Base-by-base conservation (phyloP, 495 filamentous ascomycete species). In the Penicillium subrubescens region DNA sequence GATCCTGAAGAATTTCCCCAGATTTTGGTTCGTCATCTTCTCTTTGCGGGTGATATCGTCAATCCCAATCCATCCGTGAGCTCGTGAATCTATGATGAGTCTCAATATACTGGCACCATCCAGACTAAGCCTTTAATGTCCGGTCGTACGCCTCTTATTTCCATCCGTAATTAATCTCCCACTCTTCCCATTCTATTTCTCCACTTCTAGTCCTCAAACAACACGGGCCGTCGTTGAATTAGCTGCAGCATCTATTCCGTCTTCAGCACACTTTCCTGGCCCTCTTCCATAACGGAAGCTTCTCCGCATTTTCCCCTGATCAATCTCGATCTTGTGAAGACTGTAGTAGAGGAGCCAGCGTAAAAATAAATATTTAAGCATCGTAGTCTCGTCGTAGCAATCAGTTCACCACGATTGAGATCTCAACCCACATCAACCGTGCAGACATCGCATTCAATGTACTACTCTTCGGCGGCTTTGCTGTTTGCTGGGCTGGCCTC, bases 401-500 rank as follows among this genome's bases (percentile, higher is more conserved):
- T 34, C 0, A 4, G 2, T 34, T 54, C 29, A 34, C 1, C 29
- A 34, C 15, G 51, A 54, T 31, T 31, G 44, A 48, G 11, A 23
- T 15, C 21, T 0, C 44, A 43, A 34, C 19, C 34, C 34, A 25
- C 29, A 25, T n/a, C 27, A 2, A 10, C 19, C 7, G 12, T 14
- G 19, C 19, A 19, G 11, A 10, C 19, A 27, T 8, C 15, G 35
- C 41, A 21, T 51, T 6, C 5, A 37, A 48, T 41, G 41, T 39
- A 11, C 62, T 69, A 62, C 50, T 41, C 50, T 5, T 29, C 68
- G 5, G 46, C 58, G 48, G 15, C 67, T 12, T 37, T 75, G 11
- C 60, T 64, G 29, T 54, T 77, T 11, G 50, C 62, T 23, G 59
- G 69, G n/a, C 57, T 73, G 51, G 73, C 60, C 35, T 61, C 69